Base-by-base conservation (phyloP, 805 yeast species). In the Lachancea thermotolerans region DNA sequence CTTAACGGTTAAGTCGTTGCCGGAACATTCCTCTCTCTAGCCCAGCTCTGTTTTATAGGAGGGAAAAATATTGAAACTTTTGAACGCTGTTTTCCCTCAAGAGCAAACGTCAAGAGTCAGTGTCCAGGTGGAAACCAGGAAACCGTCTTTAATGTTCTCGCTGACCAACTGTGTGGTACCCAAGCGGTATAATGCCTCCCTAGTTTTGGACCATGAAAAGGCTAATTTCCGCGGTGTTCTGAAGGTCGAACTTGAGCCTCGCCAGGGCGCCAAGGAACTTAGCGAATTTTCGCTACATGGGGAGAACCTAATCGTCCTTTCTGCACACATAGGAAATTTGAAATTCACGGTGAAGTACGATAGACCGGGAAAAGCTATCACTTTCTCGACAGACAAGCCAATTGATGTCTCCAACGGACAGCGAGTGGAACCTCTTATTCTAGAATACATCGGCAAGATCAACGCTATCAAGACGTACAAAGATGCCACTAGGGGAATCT, bases 401-500 rank as follows among this genome's bases (percentile, higher is more conserved):
- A 43, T 36, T 15, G 30, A 28, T 15, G 5, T 6, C 21, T 41
- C 46, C 5, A 42, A 41, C 36, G 40, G 48, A 11, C 31, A 35
- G 10, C 18, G 4, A 16, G n/a, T 29, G 31, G 33, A 33, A 12
- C 45, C 34, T 2, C 32, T 67, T 31, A 37, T 41, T 30, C 46
- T 79, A 30, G 56, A 58, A 10, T 82, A 72, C 48, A 55, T 78
- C 47, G 87, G 83, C 1, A 73, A 72, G 45, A 61, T 80, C 35
- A 72, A 72, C 45, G 58, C 69, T 12, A 73, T 77, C 41, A 67
- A 71, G 48, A 75, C 85, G 0, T 77, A 66, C 54, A 64, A 68
- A 31, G 88, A 82, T 51, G 57, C 55, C 38, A 83, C 90, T 0
- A 67, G 62, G 39, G 93, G 93, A 31, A 59, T 85, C 1, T 85